phyloP scores from a whole-genome alignment of 2,329 filamentous ascomycete species.

The Talaromyces sp. region DNA sequence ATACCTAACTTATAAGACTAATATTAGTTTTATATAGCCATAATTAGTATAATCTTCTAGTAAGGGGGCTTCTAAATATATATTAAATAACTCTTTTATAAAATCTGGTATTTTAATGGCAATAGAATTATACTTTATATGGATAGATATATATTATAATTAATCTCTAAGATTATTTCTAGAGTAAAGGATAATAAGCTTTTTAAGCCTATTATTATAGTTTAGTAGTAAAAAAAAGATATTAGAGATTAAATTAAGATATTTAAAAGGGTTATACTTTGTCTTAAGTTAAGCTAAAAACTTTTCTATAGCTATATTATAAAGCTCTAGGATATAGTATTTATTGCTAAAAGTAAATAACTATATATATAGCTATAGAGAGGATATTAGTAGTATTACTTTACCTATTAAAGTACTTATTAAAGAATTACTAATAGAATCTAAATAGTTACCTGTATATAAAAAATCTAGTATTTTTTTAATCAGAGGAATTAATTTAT shows the following conservation, averaged over 20 bases:
- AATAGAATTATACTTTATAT: background rate
- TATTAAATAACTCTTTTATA: background rate
- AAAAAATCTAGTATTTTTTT: slow-evolving; percentile 3
- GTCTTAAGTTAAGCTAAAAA: background rate
- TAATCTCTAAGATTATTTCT: background rate
- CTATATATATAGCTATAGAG: slow-evolving; percentile 3
- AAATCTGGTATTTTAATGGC: background rate
- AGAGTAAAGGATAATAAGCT: background rate
- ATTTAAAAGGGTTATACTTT: background rate
- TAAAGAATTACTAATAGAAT: background rate
- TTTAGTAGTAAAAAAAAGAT: background rate
- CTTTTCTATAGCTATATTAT: background rate
- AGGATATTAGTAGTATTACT: background rate
- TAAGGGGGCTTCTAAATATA: background rate
- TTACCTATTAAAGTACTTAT: background rate
- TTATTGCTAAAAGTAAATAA: slow-evolving; percentile 3
- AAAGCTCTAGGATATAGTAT: slow-evolving; percentile 5
- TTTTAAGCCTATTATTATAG: background rate
- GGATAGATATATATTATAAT: background rate
- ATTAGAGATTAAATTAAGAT: slow-evolving; percentile 1
- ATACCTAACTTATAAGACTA: background rate
- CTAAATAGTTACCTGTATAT: slow-evolving; percentile 6
- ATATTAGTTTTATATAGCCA: background rate
- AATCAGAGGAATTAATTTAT: background rate
- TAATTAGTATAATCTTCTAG: background rate